Evolutionary conservation across 2,329 filamentous ascomycete genomes (phyloP), one percentile per base, ranked within the genome.

Genomic region (Diaporthe ampelina): DNA sequence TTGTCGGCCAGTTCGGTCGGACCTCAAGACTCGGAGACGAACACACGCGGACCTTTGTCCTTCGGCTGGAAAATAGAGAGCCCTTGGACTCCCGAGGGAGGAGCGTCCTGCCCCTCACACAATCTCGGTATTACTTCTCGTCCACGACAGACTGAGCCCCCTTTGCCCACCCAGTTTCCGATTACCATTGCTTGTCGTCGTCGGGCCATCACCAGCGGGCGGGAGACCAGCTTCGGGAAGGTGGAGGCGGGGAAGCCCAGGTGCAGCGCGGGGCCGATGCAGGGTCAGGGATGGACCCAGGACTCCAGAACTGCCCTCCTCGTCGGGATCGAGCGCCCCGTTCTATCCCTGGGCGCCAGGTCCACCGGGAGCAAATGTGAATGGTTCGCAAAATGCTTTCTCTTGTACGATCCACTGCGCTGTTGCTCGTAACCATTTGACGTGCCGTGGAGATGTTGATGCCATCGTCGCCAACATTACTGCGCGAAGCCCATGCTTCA

Each of bases 161-260:
- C 29, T 26, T 17, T 52, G n/a, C 45, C 32, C 63, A 52, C 63
- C 63, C 63, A 37, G 37, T 13, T 52, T 67, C 29, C 63, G 45
- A 67, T 67, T 21, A 37, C 37, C 32, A 10, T 37, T 7, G 45
- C 29, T 67, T 1, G 15, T 26, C 63, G 37, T 2, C 26, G 32
- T 19, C 45, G 26, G 29, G 61, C 43, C 5, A 37, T 67, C 61
- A 48, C 21, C 61, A 35, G 21, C 21, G 29, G 29, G 21, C 61
- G 61, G 61, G 43, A 35, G 19, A 2, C 43, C 10, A 24, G 43
- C 59, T 3, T 50, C 61, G 63, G 63, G 8, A 67, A 32, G 45
- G 63, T 67, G 63, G 63, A 67, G 63, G 63, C 63, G 63, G 63
- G 63, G 63, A 67, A 52, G 45, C n/a, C 45, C 24, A 26, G 37